Evolutionary conservation across 495 filamentous ascomycete species (phyloP).

Genomic region (Clohesyomyces aquaticus): DNA sequence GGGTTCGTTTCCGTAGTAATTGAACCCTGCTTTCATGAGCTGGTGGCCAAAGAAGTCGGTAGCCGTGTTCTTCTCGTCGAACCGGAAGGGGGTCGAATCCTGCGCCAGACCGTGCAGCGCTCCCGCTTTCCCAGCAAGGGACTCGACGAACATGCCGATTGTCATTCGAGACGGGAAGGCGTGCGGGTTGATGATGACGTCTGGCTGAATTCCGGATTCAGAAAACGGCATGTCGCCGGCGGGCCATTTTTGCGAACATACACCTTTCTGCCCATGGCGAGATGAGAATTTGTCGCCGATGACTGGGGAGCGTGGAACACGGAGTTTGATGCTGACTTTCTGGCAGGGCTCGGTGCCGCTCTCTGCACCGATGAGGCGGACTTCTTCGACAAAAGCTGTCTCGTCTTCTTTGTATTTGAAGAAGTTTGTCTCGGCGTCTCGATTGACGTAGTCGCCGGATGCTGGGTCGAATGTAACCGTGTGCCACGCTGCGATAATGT

Average conservation of each 20-base stretch:
- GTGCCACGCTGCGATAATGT: slow-evolving; percentile 85
- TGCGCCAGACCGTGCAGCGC: slow-evolving; percentile 92
- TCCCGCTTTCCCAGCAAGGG: slow-evolving; percentile 91
- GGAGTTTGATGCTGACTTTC: slow-evolving; percentile 86
- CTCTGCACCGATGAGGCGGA: slow-evolving; percentile 84
- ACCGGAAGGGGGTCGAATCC: slow-evolving; percentile 92
- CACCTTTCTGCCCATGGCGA: slow-evolving; percentile 96
- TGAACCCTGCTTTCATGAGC: slow-evolving; percentile 90
- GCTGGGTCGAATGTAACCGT: slow-evolving; percentile 77
- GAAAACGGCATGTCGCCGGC: slow-evolving; percentile 94
- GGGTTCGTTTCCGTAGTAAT: slow-evolving; percentile 97
- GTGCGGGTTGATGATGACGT: slow-evolving; percentile 98
- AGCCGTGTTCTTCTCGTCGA: slow-evolving; percentile 88
- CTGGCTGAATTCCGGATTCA: slow-evolving; percentile 94
- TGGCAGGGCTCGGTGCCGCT: slow-evolving; percentile 80
- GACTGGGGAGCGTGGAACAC: slow-evolving; percentile 84
- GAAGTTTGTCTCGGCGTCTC: slow-evolving; percentile 77
- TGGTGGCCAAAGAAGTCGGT: slow-evolving; percentile 96
- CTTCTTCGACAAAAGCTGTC: slow-evolving; percentile 85
- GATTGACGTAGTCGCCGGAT: slow-evolving; percentile 61
- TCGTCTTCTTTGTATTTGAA: slow-evolving; percentile 92
- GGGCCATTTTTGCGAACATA: slow-evolving; percentile 96
- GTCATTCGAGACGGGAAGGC: slow-evolving; percentile 99
- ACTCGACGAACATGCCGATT: slow-evolving; percentile 99
- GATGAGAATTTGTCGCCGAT: slow-evolving; percentile 99